phyloP scores from a whole-genome alignment of 1,284 basidiomycete species.

The Tilletia indica region DNA sequence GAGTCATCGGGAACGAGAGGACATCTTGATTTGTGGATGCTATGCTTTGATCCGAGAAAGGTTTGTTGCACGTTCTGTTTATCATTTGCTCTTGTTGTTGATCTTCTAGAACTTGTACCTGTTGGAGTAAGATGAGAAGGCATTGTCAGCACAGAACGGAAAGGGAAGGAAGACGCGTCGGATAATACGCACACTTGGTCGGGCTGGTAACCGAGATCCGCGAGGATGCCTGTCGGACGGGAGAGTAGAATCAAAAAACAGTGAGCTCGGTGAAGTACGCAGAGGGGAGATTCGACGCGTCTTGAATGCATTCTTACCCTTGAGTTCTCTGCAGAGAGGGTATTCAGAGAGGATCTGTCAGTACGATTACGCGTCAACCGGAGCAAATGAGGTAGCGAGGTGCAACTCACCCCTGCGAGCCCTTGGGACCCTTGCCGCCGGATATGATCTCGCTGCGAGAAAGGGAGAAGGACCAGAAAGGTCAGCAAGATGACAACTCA shows the following conservation, averaged over 20 bases:
- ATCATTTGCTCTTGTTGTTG: neutral
- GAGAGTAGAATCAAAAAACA: neutral
- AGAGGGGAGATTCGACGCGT: neutral
- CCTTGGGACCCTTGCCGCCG: constrained; percentile 51
- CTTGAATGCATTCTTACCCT: constrained; percentile 26
- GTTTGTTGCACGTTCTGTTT: neutral
- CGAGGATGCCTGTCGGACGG: constrained; percentile 28
- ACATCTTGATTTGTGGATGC: neutral
- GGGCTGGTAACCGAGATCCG: constrained; percentile 48
- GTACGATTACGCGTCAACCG: too few species aligned
- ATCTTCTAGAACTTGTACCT: constrained; percentile 9
- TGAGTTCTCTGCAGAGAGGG: constrained; percentile 34
- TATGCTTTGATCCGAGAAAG: neutral
- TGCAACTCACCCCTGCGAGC: constrained; percentile 37
- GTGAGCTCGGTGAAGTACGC: neutral
- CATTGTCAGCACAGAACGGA: neutral
- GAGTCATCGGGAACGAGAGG: too few species aligned
- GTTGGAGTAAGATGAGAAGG: neutral
- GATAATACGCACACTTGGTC: constrained; percentile 40
- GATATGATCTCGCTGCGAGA: constrained; percentile 38
- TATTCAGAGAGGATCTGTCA: neutral
- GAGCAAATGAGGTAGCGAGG: neutral
- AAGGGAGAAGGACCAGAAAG: neutral
- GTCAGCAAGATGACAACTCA: too few species aligned
- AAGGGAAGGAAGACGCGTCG: neutral